Conservation (phyloP, 140 eudicot species). For the Oenanthe javanica region DNA sequence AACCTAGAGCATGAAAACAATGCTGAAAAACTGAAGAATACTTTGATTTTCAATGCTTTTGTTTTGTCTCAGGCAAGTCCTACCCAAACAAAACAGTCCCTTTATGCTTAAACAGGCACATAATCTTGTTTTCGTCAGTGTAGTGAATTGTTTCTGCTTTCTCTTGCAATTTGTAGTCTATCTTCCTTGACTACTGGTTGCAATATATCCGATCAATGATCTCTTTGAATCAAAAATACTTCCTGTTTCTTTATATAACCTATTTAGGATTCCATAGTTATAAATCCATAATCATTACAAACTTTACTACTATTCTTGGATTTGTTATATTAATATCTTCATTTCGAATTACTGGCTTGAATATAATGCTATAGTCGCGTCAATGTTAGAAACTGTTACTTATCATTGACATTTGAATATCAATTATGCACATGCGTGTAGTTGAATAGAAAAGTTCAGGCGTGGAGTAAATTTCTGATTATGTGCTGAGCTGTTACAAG, state of each 20-base stretch:
- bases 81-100: background rate
- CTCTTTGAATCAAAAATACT: background rate
- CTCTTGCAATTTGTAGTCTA: background rate
- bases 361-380: background rate
- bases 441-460: background rate
- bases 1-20: conserved; percentile 33
- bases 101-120: background rate
- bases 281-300: background rate
- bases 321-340: background rate
- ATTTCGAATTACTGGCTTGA: background rate
- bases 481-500: background rate
- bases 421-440: background rate
- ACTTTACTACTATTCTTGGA: background rate
- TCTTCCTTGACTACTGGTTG: background rate
- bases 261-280: background rate
- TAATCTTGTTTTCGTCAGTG: background rate
- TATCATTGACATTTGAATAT: background rate
- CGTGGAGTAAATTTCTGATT: background rate
- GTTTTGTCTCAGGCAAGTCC: conserved; percentile 66
- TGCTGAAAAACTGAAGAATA: conserved; percentile 63
- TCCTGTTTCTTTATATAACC: background rate
- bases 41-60: conserved; percentile 77
- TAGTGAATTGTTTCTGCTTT: background rate
- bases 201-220: background rate
- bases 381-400: background rate